These are phyloP conservation scores for Lentinula novae-zelandiae DNA, from an alignment of 1,284 basidiomycete species.

Conservation along the genomic window DNA sequence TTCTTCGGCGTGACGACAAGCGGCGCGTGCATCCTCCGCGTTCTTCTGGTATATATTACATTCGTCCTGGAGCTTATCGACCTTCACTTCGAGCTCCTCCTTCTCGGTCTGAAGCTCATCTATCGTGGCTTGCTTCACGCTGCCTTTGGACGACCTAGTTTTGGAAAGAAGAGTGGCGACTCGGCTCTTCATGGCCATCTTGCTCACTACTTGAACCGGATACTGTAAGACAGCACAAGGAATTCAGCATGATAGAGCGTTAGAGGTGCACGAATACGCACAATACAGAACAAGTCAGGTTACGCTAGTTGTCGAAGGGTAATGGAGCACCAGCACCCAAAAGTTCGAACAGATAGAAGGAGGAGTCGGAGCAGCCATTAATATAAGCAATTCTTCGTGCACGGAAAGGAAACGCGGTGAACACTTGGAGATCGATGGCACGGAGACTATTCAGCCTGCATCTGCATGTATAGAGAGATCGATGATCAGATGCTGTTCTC, in stretches of 20 bases:
- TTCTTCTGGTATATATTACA: neutral
- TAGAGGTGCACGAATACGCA: neutral
- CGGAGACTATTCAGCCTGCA: neutral
- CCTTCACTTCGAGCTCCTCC: neutral
- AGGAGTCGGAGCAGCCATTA: neutral
- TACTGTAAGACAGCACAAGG: neutral
- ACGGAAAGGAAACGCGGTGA: neutral
- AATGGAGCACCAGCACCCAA: neutral
- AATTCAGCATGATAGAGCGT: neutral
- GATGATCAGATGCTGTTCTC: neutral
- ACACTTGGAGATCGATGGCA: neutral
- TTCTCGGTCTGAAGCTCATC: constrained; percentile 1
- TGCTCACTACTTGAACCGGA: neutral
- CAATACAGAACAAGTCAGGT: neutral
- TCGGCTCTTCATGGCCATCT: constrained; percentile 3
- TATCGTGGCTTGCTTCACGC: neutral
- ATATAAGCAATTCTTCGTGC: neutral
- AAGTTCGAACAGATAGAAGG: neutral
- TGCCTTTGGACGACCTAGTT: neutral
- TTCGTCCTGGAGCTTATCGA: constrained; percentile 4
- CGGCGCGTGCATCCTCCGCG: neutral
- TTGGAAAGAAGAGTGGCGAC: neutral
- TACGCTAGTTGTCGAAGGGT: neutral
- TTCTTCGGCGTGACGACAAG: neutral
- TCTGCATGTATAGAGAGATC: neutral